Conservation (phyloP, 192 early-diverging fungal species). For the Dissophora ornata region DNA sequence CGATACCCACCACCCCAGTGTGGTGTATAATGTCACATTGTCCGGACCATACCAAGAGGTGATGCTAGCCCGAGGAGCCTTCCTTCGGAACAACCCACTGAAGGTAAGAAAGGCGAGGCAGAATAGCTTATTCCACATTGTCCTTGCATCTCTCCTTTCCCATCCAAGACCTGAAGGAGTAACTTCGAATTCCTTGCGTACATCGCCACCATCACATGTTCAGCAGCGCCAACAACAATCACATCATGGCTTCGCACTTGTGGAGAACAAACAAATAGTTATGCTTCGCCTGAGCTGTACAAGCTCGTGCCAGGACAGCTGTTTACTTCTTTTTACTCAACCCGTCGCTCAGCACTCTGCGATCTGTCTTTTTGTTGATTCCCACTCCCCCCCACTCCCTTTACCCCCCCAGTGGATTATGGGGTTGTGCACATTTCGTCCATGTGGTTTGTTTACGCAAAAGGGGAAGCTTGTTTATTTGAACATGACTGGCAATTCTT, state of each 20-base stretch:
- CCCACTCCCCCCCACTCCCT: not conserved
- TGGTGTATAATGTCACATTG: constrained; percentile 60
- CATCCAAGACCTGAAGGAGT: no score
- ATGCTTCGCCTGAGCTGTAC: no score
- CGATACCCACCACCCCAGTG: constrained; percentile 38
- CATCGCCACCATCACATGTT: not conserved
- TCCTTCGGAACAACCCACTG: constrained; percentile 59
- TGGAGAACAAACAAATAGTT: no score
- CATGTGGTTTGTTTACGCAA: constrained; percentile 34
- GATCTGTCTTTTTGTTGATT: not conserved
- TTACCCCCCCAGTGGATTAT: not conserved
- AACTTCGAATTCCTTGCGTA: constrained; percentile 4
- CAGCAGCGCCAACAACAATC: no score
- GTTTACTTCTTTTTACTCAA: no score
- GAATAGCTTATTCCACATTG: not conserved
- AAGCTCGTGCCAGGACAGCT: no score
- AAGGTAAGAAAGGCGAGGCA: constrained; percentile 34
- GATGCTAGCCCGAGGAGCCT: constrained; percentile 52
- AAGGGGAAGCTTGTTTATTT: constrained; percentile 29
- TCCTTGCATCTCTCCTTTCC: no score
- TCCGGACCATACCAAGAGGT: constrained; percentile 50
- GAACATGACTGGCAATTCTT: constrained; percentile 35
- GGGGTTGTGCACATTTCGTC: no score
- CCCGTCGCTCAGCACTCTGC: not conserved
- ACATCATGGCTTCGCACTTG: no score